Conservation (phyloP, 2,329 filamentous ascomycete species). For the Diaporthe longicolla region DNA sequence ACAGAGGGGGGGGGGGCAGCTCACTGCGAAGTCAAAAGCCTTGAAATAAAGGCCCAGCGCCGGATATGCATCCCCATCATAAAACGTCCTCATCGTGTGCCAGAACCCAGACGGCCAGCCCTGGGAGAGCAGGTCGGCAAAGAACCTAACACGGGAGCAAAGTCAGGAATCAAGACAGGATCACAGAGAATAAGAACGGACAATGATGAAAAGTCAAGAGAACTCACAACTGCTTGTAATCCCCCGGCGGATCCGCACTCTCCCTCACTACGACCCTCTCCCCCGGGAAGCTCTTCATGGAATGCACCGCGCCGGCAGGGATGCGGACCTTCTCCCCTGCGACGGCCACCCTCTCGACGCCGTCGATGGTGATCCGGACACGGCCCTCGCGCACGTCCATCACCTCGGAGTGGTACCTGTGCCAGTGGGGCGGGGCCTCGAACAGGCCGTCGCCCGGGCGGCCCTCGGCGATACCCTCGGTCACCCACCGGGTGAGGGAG, state of each 20-base stretch:
- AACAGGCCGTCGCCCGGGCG: slow-evolving; percentile 1
- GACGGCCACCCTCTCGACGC: neutral
- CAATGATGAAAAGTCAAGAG: neutral
- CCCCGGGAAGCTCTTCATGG: slow-evolving; percentile 8
- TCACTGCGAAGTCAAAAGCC: slow-evolving; percentile 24
- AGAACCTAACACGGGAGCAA: slow-evolving; percentile 13
- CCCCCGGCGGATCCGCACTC: slow-evolving; percentile 29
- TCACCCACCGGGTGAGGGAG: slow-evolving; percentile 17
- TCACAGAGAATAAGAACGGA: neutral
- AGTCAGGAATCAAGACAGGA: neutral
- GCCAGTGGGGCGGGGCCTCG: slow-evolving; percentile 32
- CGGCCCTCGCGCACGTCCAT: slow-evolving; percentile 32
- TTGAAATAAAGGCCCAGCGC: slow-evolving; percentile 27
- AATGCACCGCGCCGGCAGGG: slow-evolving; percentile 5
- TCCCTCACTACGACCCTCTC: slow-evolving; percentile 33
- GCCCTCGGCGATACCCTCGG: slow-evolving; percentile 17
- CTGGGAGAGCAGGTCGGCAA: slow-evolving; percentile 8
- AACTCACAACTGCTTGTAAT: slow-evolving; percentile 33
- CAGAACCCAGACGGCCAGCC: slow-evolving; percentile 12
- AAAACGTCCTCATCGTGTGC: slow-evolving; percentile 28
- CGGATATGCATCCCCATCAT: slow-evolving; percentile 34
- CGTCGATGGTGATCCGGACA: slow-evolving; percentile 18
- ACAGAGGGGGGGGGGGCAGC: neutral
- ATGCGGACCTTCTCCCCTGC: slow-evolving; percentile 14
- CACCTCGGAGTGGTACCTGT: slow-evolving; percentile 20